Conservation (phyloP, 2,329 filamentous ascomycete species). For the Pseudohalonectria lignicola region DNA sequence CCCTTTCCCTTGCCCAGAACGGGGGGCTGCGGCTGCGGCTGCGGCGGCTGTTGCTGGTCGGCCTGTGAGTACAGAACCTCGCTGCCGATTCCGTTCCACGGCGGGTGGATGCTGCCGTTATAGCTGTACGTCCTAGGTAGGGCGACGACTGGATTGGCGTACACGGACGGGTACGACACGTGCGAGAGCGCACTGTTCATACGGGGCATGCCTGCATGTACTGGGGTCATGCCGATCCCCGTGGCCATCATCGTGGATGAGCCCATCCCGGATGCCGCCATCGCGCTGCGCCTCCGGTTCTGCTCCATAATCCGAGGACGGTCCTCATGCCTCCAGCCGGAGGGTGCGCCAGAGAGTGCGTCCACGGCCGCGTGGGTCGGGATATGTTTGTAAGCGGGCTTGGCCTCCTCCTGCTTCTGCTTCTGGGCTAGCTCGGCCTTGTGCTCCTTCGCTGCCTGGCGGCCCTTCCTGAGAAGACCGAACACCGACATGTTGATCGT, state of each 20-base stretch:
- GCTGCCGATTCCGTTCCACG: slow-evolving; percentile 16
- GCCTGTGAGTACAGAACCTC: slow-evolving; percentile 17
- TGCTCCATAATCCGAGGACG: slow-evolving; percentile 35
- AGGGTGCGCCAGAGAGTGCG: slow-evolving; percentile 42
- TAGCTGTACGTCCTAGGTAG: slow-evolving; percentile 7
- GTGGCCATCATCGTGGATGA: slow-evolving; percentile 7
- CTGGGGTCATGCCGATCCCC: slow-evolving; percentile 13
- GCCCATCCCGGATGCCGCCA: slow-evolving; percentile 25
- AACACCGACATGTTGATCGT: slow-evolving; percentile 42
- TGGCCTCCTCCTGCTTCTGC: slow-evolving; percentile 27
- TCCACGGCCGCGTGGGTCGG: slow-evolving; percentile 52
- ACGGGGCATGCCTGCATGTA: slow-evolving; percentile 29
- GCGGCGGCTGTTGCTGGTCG: slow-evolving; percentile 1
- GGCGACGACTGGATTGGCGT: slow-evolving; percentile 4
- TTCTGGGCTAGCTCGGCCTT: slow-evolving; percentile 36
- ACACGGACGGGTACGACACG: slow-evolving; percentile 5
- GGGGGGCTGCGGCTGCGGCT: background rate
- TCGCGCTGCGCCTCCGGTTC: slow-evolving; percentile 36
- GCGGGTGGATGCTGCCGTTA: slow-evolving; percentile 21
- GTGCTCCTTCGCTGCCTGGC: slow-evolving; percentile 44
- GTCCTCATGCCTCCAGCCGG: slow-evolving; percentile 37
- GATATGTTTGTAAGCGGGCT: slow-evolving; percentile 44
- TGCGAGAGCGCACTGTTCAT: slow-evolving; percentile 17
- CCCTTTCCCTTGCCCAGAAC: slow-evolving; percentile 32
- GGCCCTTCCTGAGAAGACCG: slow-evolving; percentile 37